phyloP scores from a whole-genome alignment of 2,329 filamentous ascomycete species.

The Fusarium floridanum region DNA sequence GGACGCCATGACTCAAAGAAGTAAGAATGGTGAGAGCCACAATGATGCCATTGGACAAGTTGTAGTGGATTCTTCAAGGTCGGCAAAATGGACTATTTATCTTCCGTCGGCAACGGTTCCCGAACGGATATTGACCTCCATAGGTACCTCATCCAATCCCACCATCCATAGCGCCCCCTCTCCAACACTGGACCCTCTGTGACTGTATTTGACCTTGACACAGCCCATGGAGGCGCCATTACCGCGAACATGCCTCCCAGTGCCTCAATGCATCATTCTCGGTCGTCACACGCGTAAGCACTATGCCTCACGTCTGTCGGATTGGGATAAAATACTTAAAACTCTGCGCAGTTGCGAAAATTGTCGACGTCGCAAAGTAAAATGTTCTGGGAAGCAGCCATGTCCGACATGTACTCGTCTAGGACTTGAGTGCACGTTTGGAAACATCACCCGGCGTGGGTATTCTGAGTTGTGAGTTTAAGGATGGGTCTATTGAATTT shows the following conservation, averaged over 20 bases:
- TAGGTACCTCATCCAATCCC: neutral
- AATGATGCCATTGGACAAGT: neutral
- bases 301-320: neutral
- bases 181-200: neutral
- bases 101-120: conserved; percentile 5
- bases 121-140: neutral
- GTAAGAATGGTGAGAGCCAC: neutral
- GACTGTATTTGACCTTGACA: neutral
- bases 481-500: neutral
- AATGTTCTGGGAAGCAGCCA: conserved; percentile 46
- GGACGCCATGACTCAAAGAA: neutral
- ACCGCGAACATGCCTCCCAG: neutral
- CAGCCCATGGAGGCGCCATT: neutral
- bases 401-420: conserved; percentile 43
- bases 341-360: conserved; percentile 29
- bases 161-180: neutral
- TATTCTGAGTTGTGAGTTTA: conserved; percentile 40
- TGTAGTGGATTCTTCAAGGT: neutral
- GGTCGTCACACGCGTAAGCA: conserved; percentile 6
- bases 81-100: conserved; percentile 13
- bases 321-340: neutral
- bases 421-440: conserved; percentile 44
- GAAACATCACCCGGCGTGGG: conserved; percentile 30
- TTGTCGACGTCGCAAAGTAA: conserved; percentile 47
- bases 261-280: neutral